Base-by-base conservation (phyloP, 2,329 filamentous ascomycete species). In the Chrysosporium keratinophilum region DNA sequence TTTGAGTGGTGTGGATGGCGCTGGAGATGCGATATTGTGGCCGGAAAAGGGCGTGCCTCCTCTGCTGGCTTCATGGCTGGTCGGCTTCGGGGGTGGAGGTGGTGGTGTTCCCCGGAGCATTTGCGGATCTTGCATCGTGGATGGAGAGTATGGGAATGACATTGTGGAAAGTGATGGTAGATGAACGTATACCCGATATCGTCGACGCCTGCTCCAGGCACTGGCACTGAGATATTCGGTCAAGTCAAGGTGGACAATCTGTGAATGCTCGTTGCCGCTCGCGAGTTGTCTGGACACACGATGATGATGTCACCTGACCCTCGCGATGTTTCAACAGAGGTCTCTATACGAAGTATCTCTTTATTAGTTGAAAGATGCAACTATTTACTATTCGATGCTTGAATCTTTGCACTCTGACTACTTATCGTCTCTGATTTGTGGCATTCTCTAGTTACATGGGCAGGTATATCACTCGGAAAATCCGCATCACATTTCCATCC, bases 51-150 rank as follows among this genome's bases (percentile, higher is more conserved):
- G 84, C 20, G 84, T 87, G 62, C 78, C 78, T 58, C 81, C 76
- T 57, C 83, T 80, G 67, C 81, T 87, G 50, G 78, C 72, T 59
- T 87, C 84, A 66, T 84, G 83, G 67, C 79, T 84, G 61, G 74
- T 78, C 14, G 84, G 82, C 65, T 88, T 88, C 0, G 85, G 85
- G 1, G 85, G 85, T 14, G 83, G 84, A 7, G 82, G 77, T 0
- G 85, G 85, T 23, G 85, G 84, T 11, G 76, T 75, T 42, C 78
- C 74, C 4, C 76, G 69, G 55, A 47, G 20, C 15, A 14, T 15
- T 10, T 33, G 44, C 3, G 37, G 23, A 17, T 49, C 37, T 49
- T 34, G 44, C 14, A 11, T 14, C n/a, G 33, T 53, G 7, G 35
- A 23, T 20, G 28, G 12, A 4, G 51, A 48, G 20, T 47, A 54